Evolutionary conservation across 768 basidiomycete genomes (phyloP).

Genomic region (Hydnum rufescens): DNA sequence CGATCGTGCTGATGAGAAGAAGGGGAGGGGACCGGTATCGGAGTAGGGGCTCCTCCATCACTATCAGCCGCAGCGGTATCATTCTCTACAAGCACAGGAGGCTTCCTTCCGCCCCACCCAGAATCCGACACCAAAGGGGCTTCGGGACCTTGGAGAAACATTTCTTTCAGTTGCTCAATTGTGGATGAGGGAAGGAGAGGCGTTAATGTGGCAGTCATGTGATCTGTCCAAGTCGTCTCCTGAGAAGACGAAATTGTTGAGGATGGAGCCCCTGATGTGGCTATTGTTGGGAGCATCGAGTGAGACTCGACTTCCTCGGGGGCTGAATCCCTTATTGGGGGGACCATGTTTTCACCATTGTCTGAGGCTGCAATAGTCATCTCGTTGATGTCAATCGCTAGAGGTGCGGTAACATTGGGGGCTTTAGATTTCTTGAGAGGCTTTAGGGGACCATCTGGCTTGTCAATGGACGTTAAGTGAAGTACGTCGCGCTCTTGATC

Average conservation of each 20-base stretch:
- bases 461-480: constrained; percentile 57
- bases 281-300: constrained; percentile 4
- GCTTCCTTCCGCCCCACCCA: constrained; percentile 47
- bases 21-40: constrained; percentile 2
- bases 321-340: not conserved
- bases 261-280: not conserved
- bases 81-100: constrained; percentile 15
- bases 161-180: constrained; percentile 42
- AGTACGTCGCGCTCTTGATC: constrained; percentile 61
- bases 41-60: constrained; percentile 8
- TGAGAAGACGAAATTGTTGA: not conserved
- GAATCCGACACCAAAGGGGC: constrained; percentile 52
- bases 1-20: not conserved
- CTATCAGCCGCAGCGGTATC: not conserved
- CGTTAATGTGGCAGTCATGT: constrained; percentile 33
- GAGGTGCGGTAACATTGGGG: constrained; percentile 1
- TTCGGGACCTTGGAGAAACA: constrained; percentile 66
- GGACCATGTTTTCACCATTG: constrained; percentile 10
- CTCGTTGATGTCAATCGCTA: constrained; percentile 8
- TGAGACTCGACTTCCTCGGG: not conserved
- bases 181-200: constrained; percentile 43
- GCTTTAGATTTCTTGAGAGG: too few species aligned
- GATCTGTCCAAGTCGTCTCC: constrained; percentile 34
- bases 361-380: constrained; percentile 13
- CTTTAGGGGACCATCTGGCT: too few species aligned